Conservation (phyloP, 2,329 filamentous ascomycete species). For the Lasiodiplodia hormozganensis region DNA sequence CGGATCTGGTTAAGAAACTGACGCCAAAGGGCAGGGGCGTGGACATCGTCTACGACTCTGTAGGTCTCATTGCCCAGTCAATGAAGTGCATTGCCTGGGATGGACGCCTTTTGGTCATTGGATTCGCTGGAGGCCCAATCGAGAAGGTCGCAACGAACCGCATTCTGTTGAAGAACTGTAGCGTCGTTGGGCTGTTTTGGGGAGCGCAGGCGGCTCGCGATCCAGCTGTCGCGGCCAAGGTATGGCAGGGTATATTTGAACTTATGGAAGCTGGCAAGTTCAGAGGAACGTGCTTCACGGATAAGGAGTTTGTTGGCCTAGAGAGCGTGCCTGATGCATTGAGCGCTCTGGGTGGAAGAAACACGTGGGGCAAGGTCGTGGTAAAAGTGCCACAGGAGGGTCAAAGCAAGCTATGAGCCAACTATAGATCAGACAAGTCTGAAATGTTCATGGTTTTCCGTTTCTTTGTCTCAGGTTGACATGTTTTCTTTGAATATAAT, state of each 20-base stretch:
- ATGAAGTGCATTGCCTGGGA: constrained; percentile 96
- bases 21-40: constrained; percentile 77
- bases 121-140: constrained; percentile 84
- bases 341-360: constrained; percentile 76
- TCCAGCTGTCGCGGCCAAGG: constrained; percentile 69
- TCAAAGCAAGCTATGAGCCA: constrained; percentile 43
- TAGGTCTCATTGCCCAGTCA: constrained; percentile 84
- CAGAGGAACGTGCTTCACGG: constrained; percentile 80
- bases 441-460: background rate
- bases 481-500: background rate
- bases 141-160: constrained; percentile 94
- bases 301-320: constrained; percentile 81
- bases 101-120: constrained; percentile 83
- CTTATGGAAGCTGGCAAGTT: constrained; percentile 82
- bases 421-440: background rate
- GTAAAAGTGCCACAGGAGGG: constrained; percentile 75
- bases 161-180: constrained; percentile 92
- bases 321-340: constrained; percentile 80
- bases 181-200: constrained; percentile 90
- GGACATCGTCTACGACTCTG: constrained; percentile 94
- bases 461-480: background rate
- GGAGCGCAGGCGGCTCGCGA: constrained; percentile 81
- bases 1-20: constrained; percentile 74
- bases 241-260: constrained; percentile 84
- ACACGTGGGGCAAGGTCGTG: constrained; percentile 96